A percentile compares a stretch with the other conserved stretches of the same genome.
Evolutionary conservation across 768 basidiomycete species (phyloP).

Genomic region (Tricholoma bakamatsutake): DNA sequence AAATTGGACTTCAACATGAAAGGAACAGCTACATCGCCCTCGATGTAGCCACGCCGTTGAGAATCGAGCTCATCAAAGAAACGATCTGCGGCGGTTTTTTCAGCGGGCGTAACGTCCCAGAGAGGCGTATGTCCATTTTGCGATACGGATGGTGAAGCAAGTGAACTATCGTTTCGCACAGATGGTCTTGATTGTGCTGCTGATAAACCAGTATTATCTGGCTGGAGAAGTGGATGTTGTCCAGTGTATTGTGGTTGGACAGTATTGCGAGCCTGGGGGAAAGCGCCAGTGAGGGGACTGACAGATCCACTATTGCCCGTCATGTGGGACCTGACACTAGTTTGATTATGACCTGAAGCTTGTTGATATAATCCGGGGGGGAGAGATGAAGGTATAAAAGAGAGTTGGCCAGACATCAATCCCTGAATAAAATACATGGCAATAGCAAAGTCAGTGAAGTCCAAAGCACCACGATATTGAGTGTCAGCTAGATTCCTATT

Average conservation of each 20-base stretch:
- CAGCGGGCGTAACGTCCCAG: slow-evolving; percentile 83
- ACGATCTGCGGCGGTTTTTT: slow-evolving; percentile 72
- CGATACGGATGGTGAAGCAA: slow-evolving; percentile 18
- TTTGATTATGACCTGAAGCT: slow-evolving; percentile 44
- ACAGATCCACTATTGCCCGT: slow-evolving; percentile 60
- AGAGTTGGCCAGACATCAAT: slow-evolving; percentile 74
- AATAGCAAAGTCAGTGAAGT: slow-evolving; percentile 87
- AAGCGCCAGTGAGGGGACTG: slow-evolving; percentile 44
- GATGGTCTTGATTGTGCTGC: slow-evolving; percentile 24
- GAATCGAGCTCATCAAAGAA: slow-evolving; percentile 83
- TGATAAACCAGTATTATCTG: slow-evolving; percentile 41
- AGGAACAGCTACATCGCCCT: slow-evolving; percentile 91
- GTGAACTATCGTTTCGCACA: slow-evolving; percentile 25
- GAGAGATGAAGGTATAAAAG: slow-evolving; percentile 64
- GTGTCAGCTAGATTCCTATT: slow-evolving; percentile 92
- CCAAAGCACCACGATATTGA: slow-evolving; percentile 83
- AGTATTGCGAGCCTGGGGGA: slow-evolving; percentile 31
- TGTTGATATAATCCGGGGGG: slow-evolving; percentile 86
- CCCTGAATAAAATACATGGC: slow-evolving; percentile 96
- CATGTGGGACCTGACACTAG: slow-evolving; percentile 41
- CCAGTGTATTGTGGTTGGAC: slow-evolving; percentile 66
- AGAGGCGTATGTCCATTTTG: slow-evolving; percentile 25
- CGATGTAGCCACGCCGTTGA: slow-evolving; percentile 71
- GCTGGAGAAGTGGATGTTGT: slow-evolving; percentile 42
- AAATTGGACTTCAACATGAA: slow-evolving; percentile 92